Evolutionary conservation across 2,329 filamentous ascomycete genomes (phyloP).

Genomic region (Thermoascus crustaceus): DNA sequence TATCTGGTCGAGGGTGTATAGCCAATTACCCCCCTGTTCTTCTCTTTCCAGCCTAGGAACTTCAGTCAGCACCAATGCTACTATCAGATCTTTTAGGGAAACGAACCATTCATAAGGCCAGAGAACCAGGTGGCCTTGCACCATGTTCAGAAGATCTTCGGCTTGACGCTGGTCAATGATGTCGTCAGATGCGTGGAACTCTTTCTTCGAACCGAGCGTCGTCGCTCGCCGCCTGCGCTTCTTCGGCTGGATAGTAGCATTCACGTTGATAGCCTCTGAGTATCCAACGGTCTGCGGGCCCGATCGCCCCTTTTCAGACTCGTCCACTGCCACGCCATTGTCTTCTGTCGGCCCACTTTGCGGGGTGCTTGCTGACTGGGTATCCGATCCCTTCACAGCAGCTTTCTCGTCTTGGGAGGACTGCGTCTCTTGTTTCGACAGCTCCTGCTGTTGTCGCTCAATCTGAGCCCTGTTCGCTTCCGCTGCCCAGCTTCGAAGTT

Average conservation of each 20-base stretch:
- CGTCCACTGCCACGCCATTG: constrained; percentile 17
- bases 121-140: constrained; percentile 80
- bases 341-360: constrained; percentile 19
- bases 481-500: constrained; percentile 24
- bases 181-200: constrained; percentile 57
- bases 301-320: constrained; percentile 25
- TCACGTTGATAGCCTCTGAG: constrained; percentile 33
- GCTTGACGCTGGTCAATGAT: constrained; percentile 67
- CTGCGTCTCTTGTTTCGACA: constrained; percentile 22
- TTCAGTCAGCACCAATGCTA: constrained; percentile 9
- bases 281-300: constrained; percentile 27
- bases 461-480: constrained; percentile 25
- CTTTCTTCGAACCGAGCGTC: constrained; percentile 39
- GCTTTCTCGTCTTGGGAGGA: constrained; percentile 38
- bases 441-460: constrained; percentile 25
- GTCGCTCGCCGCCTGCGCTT: constrained; percentile 37
- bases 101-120: constrained; percentile 87
- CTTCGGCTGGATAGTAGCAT: constrained; percentile 26
- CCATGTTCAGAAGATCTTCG: constrained; percentile 69
- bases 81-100: constrained; percentile 1
- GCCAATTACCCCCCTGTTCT: constrained; percentile 89
- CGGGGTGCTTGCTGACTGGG: constrained; percentile 15
- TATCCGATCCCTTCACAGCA: constrained; percentile 22
- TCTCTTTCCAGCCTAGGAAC: constrained; percentile 63
- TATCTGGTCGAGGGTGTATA: constrained; percentile 92